phyloP scores from a whole-genome alignment of 2,329 filamentous ascomycete species.

The Aspergillus ruber region DNA sequence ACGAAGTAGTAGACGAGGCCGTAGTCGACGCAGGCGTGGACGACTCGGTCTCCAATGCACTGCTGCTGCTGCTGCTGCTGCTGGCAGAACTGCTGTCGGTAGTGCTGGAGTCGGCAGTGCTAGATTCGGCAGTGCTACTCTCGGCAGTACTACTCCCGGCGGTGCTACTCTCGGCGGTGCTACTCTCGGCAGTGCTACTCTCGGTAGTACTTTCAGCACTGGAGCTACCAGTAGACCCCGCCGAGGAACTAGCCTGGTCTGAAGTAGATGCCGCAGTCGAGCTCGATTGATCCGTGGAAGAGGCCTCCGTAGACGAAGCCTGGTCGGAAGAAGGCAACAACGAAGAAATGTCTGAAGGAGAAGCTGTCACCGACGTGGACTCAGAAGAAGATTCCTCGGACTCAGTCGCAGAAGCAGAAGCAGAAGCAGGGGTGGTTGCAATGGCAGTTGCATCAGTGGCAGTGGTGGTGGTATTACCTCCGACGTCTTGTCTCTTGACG shows the following conservation, averaged over 20 bases:
- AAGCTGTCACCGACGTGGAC: background rate
- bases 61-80: background rate
- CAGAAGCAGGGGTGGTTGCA: constrained; percentile 12
- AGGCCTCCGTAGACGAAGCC: background rate
- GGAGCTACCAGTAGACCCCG: background rate
- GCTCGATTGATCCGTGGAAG: background rate
- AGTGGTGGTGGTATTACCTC: constrained; percentile 5
- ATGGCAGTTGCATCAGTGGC: constrained; percentile 4
- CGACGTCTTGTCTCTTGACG: constrained; percentile 51
- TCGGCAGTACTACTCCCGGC: no score
- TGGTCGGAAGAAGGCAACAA: background rate
- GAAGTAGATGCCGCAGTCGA: background rate
- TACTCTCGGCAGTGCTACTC: background rate
- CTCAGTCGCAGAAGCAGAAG: constrained; percentile 6
- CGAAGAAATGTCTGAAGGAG: constrained; percentile 1
- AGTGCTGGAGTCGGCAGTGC: no score
- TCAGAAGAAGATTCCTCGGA: background rate
- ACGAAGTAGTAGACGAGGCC: constrained; percentile 2
- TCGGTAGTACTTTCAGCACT: background rate
- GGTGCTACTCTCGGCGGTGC: background rate
- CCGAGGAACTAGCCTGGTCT: background rate
- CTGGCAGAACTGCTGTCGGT: background rate
- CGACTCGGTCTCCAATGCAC: background rate
- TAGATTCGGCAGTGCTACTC: no score
- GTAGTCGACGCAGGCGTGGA: constrained; percentile 4